Evolutionary conservation across 331 rosid species (phyloP).

Genomic region (Acacia pycnantha): DNA sequence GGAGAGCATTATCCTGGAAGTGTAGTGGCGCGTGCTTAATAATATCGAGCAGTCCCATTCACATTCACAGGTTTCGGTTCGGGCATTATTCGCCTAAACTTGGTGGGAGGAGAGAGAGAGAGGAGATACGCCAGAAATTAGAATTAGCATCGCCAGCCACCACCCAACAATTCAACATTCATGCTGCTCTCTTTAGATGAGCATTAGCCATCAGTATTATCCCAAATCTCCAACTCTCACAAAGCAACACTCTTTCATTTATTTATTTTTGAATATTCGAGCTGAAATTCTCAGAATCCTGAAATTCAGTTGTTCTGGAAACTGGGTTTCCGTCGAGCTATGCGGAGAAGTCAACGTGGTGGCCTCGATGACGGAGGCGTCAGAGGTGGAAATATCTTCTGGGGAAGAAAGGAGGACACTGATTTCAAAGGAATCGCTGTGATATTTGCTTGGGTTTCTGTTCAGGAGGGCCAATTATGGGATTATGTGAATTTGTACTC

Average conservation of each 20-base stretch:
- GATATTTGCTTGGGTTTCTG: conserved; percentile 88
- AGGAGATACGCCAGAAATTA: neutral
- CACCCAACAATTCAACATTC: neutral
- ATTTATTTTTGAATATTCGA: conserved; percentile 15
- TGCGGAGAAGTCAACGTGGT: conserved; percentile 46
- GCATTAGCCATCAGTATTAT: neutral
- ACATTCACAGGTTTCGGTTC: neutral
- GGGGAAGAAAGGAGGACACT: conserved; percentile 71
- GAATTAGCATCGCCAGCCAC: neutral
- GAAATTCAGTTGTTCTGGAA: neutral
- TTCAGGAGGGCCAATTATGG: conserved; percentile 47
- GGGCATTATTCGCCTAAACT: neutral
- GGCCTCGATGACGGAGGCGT: conserved; percentile 40
- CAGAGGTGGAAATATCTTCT: conserved; percentile 63
- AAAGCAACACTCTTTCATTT: neutral
- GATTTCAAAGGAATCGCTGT: conserved; percentile 76
- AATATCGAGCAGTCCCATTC: neutral
- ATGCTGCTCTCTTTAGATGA: neutral
- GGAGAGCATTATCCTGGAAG: neutral
- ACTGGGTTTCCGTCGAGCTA: conserved; percentile 37
- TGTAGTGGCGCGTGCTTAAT: neutral
- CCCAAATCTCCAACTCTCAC: neutral
- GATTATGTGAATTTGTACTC: conserved; percentile 69
- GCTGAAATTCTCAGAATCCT: conserved; percentile 17
- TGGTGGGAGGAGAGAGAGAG: neutral